Percentiles rank a stretch among this genome's conserved stretches.
These are phyloP conservation scores for Naganishia antarctica DNA, from an alignment of 768 basidiomycete genomes.

Conservation along the genomic window DNA sequence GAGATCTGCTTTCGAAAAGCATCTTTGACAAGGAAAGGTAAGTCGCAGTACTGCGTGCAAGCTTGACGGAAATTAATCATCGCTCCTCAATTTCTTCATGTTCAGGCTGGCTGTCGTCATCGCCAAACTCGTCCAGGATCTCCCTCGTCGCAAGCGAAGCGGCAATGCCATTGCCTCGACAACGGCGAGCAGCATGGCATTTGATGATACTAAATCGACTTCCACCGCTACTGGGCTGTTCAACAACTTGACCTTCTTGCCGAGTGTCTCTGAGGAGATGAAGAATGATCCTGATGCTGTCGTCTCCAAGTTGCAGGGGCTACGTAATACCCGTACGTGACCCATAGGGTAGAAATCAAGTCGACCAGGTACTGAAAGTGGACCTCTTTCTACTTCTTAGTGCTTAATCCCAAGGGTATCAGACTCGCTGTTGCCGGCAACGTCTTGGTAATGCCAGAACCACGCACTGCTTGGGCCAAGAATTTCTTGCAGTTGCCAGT, in stretches of 20 bases:
- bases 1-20: constrained; percentile 39
- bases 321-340: constrained; percentile 53
- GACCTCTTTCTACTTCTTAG: constrained; percentile 42
- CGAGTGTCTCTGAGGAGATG: constrained; percentile 65
- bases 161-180: constrained; percentile 74
- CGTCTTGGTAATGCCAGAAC: constrained; percentile 63
- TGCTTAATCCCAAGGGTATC: constrained; percentile 73
- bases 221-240: constrained; percentile 65
- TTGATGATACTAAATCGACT: constrained; percentile 62
- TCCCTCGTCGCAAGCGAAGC: constrained; percentile 87
- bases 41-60: too few relatives aligned
- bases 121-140: constrained; percentile 80
- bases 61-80: background rate
- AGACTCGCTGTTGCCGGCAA: constrained; percentile 90
- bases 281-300: constrained; percentile 69
- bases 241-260: constrained; percentile 71
- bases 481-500: constrained; percentile 67
- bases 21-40: constrained; percentile 44
- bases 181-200: constrained; percentile 63
- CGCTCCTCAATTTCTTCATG: background rate
- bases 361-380: too few relatives aligned
- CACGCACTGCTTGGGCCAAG: constrained; percentile 68
- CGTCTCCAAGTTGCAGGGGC: constrained; percentile 67
- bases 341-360: too few relatives aligned
- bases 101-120: constrained; percentile 71